These are phyloP conservation scores for Solanum tarijense DNA, from an alignment of 257 asterid genomes.

Conservation along the genomic window DNA sequence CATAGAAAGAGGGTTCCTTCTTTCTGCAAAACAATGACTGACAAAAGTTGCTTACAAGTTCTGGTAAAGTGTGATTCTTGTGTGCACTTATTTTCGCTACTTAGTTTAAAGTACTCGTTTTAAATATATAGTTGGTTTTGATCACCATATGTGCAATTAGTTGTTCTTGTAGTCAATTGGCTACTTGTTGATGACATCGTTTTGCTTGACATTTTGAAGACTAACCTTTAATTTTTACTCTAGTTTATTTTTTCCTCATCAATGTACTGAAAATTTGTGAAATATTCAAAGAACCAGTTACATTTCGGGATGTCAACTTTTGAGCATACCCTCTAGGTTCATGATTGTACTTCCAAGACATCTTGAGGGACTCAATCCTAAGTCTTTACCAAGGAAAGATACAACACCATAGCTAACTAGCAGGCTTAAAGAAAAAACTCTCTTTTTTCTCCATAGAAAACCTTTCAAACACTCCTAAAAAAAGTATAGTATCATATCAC, in stretches of 20 bases:
- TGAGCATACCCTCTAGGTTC: neutral
- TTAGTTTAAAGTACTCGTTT: neutral
- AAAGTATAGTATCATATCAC: neutral
- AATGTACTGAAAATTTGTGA: neutral
- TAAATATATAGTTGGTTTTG: neutral
- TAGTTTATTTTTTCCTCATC: neutral
- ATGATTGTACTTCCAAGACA: neutral
- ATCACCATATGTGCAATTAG: neutral
- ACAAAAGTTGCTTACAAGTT: neutral
- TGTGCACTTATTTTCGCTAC: neutral
- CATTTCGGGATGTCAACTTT: neutral
- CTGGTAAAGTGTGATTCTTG: neutral
- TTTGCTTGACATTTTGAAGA: neutral
- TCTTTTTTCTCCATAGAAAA: neutral
- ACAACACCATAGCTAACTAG: neutral
- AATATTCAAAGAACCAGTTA: neutral
- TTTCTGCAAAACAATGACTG: constrained; percentile 19
- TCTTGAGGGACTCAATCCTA: neutral
- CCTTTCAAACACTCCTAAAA: neutral
- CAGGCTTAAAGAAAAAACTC: neutral
- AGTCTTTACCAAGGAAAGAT: neutral
- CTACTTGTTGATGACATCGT: neutral
- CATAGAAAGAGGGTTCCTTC: constrained; percentile 4
- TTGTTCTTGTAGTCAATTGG: neutral
- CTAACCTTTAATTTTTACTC: neutral